Base-by-base conservation (phyloP, 163 green algal species). In the Coccomyxa subellipsoidea region DNA sequence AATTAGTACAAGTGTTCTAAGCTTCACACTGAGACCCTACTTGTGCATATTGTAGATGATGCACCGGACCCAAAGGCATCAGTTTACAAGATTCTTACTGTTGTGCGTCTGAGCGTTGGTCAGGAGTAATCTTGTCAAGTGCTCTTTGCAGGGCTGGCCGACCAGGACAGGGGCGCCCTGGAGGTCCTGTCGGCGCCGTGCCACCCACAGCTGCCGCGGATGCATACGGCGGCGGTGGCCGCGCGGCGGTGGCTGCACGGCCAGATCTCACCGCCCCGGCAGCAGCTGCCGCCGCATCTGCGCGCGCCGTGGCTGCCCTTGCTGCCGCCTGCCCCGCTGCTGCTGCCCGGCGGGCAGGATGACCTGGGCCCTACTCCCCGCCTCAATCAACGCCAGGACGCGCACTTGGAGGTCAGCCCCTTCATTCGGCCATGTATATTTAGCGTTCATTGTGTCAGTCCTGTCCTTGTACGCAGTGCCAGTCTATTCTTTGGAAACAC, bases 191-290 rank as follows among this genome's bases (percentile, higher is more conserved):
- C 47, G 23, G 47, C 23, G 47, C 47, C 47, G 5, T 23, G 47
- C 5, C 47, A 18, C 47, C n/a, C n/a, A n/a, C 47, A 59, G 47
- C 3, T 18, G 47, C 47, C 47, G 47, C 47, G 47, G 47, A 1
- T 59, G 47, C 47, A 59, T 8, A 12, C 47, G 47, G 47, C 47
- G 47, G 47, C 47, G 23, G 47, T 18, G 47, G 47, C 70, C 31
- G 70, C 70, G 70, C 70, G 70, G 31, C 21, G 12, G 32, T 77
- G 70, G 70, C 70, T 77, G 32, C 32, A 77, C 21, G 70, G 70
- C 27, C 70, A 77, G 70, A 38, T 77, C 70, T 47, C 70, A 8
- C 70, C 70, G 70, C 70, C 70, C 27, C 70, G 70, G 27, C 66
- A 73, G 27, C 47, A 59, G 47, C 47, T 59, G 47, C 47, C 47